Evolutionary conservation across 305 asterid genomes (phyloP).

Genomic region (Rubia occidens): DNA sequence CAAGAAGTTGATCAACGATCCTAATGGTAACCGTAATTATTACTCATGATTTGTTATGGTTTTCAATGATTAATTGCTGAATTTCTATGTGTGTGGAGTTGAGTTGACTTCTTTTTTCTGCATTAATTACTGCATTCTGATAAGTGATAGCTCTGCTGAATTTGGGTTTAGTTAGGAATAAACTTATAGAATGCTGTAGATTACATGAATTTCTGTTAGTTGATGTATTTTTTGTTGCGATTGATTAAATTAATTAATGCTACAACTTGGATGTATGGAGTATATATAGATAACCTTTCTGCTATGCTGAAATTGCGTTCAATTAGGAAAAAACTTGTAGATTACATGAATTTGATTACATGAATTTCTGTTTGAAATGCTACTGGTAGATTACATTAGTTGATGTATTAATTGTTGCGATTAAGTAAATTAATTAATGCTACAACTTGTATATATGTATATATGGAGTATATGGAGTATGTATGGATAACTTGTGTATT

Average conservation of each 20-base stretch:
- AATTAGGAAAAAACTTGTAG: neutral
- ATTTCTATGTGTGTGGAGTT: neutral
- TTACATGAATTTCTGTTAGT: neutral
- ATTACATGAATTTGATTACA: neutral
- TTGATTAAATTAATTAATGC: too few species aligned
- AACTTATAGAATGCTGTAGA: neutral
- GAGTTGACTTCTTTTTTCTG: neutral
- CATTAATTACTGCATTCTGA: neutral
- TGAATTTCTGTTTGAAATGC: neutral
- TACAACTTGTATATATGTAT: neutral
- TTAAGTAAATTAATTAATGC: neutral
- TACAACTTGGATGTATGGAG: too few species aligned
- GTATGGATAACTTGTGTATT: neutral
- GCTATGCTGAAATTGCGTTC: too few species aligned
- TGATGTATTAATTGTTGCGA: neutral
- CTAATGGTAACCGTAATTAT: conserved; percentile 44
- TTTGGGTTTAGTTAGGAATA: neutral
- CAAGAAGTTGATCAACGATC: conserved; percentile 92
- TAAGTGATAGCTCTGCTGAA: neutral
- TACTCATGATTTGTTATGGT: conserved; percentile 3
- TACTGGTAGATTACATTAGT: neutral
- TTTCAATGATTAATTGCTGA: neutral
- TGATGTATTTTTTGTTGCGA: too few species aligned
- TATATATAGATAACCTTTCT: too few species aligned
- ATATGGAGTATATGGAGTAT: neutral